Evolutionary conservation across 345 rosid species (phyloP).

Genomic region (Durio zibethinus): DNA sequence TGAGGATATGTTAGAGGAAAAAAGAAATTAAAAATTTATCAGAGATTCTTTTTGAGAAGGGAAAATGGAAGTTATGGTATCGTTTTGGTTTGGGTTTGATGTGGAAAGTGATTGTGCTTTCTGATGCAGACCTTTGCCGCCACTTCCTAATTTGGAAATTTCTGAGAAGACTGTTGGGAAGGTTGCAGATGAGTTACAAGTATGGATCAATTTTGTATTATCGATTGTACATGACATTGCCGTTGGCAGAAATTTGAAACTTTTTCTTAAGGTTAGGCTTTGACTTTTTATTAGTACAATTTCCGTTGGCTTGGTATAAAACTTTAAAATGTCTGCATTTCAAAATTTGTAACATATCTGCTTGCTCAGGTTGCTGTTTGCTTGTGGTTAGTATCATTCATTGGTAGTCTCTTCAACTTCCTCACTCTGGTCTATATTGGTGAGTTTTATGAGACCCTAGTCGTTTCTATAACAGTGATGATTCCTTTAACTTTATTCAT

Average conservation of each 20-base stretch:
- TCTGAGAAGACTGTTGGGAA: constrained; percentile 57
- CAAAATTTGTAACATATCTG: not conserved
- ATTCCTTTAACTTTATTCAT: not conserved
- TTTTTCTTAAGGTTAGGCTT: constrained; percentile 59
- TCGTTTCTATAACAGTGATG: not conserved
- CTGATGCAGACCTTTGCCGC: constrained; percentile 79
- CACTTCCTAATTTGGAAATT: constrained; percentile 81
- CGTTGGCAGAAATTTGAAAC: constrained; percentile 52
- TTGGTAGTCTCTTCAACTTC: constrained; percentile 70
- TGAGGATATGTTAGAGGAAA: no score
- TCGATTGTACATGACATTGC: constrained; percentile 69
- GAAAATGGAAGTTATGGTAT: not conserved
- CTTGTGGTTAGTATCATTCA: constrained; percentile 55
- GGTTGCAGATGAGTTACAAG: constrained; percentile 49
- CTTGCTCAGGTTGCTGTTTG: constrained; percentile 49
- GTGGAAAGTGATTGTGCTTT: constrained; percentile 7
- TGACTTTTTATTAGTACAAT: not conserved
- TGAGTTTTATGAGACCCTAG: constrained; percentile 32
- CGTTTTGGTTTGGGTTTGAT: not conserved
- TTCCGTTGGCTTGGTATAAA: not conserved
- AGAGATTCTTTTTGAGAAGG: not conserved
- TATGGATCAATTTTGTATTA: constrained; percentile 53
- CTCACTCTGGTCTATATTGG: constrained; percentile 80
- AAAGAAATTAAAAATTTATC: no score
- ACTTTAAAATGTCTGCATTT: not conserved